Evolutionary conservation across 2,329 filamentous ascomycete genomes (phyloP), one percentile per base, ranked within the genome.

Genomic region (Blastomyces emzantsi): DNA sequence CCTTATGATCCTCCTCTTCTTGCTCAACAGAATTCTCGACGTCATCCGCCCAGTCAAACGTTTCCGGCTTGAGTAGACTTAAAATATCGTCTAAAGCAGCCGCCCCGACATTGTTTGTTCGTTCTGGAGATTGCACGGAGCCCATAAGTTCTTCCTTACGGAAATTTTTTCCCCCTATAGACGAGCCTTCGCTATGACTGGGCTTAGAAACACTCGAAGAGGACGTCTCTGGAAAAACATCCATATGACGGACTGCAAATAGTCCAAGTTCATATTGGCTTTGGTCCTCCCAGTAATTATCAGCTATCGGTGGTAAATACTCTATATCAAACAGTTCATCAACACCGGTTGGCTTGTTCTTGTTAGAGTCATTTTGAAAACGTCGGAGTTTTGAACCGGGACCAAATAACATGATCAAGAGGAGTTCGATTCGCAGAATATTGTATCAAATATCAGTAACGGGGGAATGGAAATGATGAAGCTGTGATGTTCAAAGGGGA

Each of bases 291-390:
- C 45, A 54, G 30, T 54, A 58, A n/a, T 58, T 25, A 41, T 63
- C 60, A 22, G 28, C 17, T 25, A 41, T 19, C 30, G 54, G 33
- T 43, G n/a, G 15, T 17, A 61, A 49, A 30, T 64, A 60, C 55
- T 66, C 63, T n/a, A 63, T 62, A n/a, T 60, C 63, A 57, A 66
- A 66, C 5, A 64, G 19, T 4, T 58, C 55, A 49, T 65, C 60
- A 36, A n/a, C 30, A 39, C 63, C 39, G 19, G 47, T 41, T 30
- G 43, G 22, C 28, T 56, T 28, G 11, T 28, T 17, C 33, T 55
- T 39, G 49, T 47, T 11, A 17, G n/a, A 11, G 36, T 22, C 22
- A 8, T 41, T 57, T 57, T 36, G n/a, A 22, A 13, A 19, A 19
- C 8, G 17, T 22, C 25, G 30, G n/a, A n/a, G 3, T 6, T 57